Evolutionary conservation across 768 basidiomycete genomes (phyloP).

Genomic region (Hortiboletus flavorubellus): DNA sequence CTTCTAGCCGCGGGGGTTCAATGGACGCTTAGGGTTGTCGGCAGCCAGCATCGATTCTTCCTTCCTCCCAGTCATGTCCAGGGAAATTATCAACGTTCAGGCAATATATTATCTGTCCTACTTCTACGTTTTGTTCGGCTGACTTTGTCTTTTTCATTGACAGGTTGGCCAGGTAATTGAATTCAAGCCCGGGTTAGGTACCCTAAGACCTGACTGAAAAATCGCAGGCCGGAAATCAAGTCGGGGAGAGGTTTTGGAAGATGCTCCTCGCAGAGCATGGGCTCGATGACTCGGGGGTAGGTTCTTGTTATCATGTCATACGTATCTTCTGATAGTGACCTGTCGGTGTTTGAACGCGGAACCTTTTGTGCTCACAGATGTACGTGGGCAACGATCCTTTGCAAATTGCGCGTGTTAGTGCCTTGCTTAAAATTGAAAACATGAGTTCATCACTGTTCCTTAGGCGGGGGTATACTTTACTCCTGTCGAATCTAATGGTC

Average conservation of each 20-base stretch:
- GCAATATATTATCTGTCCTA: conserved; percentile 32
- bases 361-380: conserved; percentile 35
- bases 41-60: conserved; percentile 13
- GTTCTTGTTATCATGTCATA: conserved; percentile 7
- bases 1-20: conserved; percentile 10
- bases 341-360: conserved; percentile 8
- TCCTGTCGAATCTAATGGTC: conserved; percentile 52
- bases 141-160: conserved; percentile 5
- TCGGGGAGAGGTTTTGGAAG: conserved; percentile 87
- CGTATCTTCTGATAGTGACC: conserved; percentile 15
- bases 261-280: conserved; percentile 87
- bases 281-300: conserved; percentile 66
- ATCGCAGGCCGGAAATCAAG: conserved; percentile 65
- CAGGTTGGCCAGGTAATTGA: conserved; percentile 67
- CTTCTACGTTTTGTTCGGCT: neutral
- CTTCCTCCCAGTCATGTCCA: conserved; percentile 46
- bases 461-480: conserved; percentile 83
- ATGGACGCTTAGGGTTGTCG: conserved; percentile 2
- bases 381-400: conserved; percentile 73
- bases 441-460: neutral
- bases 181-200: neutral
- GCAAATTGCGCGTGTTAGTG: conserved; percentile 67
- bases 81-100: conserved; percentile 84
- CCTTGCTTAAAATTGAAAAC: neutral
- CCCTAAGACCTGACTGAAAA: conserved; percentile 21